phyloP scores from a whole-genome alignment of 2,329 filamentous ascomycete genomes.

The Fusarium sp. region DNA sequence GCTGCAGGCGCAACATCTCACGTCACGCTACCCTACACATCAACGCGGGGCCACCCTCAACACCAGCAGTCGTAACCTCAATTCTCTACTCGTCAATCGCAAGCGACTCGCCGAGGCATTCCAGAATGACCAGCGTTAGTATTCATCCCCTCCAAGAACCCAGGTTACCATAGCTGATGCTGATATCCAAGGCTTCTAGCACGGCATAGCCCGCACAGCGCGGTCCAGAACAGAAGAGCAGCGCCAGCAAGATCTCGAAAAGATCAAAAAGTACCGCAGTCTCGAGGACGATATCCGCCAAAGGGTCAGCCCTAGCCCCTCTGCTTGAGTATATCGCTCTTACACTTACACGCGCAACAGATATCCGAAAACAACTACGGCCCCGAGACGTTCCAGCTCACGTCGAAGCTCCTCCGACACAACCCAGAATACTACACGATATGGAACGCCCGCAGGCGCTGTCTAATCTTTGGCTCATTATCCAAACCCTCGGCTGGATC shows the following conservation, averaged over 20 bases:
- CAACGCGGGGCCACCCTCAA: slow-evolving; percentile 11
- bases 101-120: slow-evolving; percentile 4
- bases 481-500: slow-evolving; percentile 63
- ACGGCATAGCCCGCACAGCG: slow-evolving; percentile 81
- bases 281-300: slow-evolving; percentile 74
- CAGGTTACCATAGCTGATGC: slow-evolving; percentile 39
- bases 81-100: slow-evolving; percentile 3
- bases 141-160: not conserved
- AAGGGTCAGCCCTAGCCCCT: slow-evolving; percentile 61
- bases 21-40: slow-evolving; percentile 26
- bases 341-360: slow-evolving; percentile 40
- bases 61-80: slow-evolving; percentile 7
- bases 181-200: slow-evolving; percentile 62
- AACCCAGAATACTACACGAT: slow-evolving; percentile 92
- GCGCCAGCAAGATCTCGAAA: slow-evolving; percentile 75
- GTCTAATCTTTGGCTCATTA: slow-evolving; percentile 69
- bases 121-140: slow-evolving; percentile 44
- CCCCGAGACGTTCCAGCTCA: slow-evolving; percentile 70
- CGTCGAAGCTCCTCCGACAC: slow-evolving; percentile 76
- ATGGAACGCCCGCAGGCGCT: slow-evolving; percentile 87
- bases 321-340: slow-evolving; percentile 13
- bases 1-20: not conserved
- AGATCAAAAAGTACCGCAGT: slow-evolving; percentile 79
- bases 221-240: slow-evolving; percentile 74
- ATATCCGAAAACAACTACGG: slow-evolving; percentile 60